These are phyloP conservation scores for Ophiostoma ulmi DNA, from an alignment of 2,329 filamentous ascomycete genomes.

Conservation along the genomic window DNA sequence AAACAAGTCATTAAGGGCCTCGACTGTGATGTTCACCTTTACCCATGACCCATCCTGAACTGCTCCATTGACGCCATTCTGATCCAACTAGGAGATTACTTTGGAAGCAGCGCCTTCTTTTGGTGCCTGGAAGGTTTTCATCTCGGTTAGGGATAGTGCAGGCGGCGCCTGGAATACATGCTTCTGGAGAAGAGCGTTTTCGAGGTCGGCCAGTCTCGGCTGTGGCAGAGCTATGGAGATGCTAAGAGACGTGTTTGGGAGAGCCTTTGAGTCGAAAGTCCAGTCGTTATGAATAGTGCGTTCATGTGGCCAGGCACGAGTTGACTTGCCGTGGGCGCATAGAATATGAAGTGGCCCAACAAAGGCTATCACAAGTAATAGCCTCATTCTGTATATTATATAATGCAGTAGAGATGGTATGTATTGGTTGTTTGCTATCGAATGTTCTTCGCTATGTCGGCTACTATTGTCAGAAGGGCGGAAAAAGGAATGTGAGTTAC, in stretches of 20 bases:
- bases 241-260: slow-evolving; percentile 4
- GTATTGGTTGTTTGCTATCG: neutral
- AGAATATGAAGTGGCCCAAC: neutral
- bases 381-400: neutral
- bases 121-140: slow-evolving; percentile 37
- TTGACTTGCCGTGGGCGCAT: neutral
- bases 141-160: slow-evolving; percentile 36
- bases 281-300: slow-evolving; percentile 17
- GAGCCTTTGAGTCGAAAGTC: slow-evolving; percentile 14
- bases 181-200: slow-evolving; percentile 13
- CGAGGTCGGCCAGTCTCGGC: slow-evolving; percentile 19
- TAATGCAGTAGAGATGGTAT: neutral
- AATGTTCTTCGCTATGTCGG: neutral
- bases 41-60: slow-evolving; percentile 40
- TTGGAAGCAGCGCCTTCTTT: slow-evolving; percentile 33
- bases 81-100: slow-evolving; percentile 42
- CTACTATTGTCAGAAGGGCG: neutral
- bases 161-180: neutral
- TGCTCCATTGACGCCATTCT: slow-evolving; percentile 36
- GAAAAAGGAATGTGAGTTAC: neutral
- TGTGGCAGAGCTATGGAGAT: slow-evolving; percentile 24
- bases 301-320: slow-evolving; percentile 9
- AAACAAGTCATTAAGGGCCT: slow-evolving; percentile 39
- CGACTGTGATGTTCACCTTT: slow-evolving; percentile 40
- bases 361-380: neutral